Evolutionary conservation across 352 stramenopile genomes (phyloP), one percentile per base, ranked within the genome.

Genomic region (Phytophthora constricta): DNA sequence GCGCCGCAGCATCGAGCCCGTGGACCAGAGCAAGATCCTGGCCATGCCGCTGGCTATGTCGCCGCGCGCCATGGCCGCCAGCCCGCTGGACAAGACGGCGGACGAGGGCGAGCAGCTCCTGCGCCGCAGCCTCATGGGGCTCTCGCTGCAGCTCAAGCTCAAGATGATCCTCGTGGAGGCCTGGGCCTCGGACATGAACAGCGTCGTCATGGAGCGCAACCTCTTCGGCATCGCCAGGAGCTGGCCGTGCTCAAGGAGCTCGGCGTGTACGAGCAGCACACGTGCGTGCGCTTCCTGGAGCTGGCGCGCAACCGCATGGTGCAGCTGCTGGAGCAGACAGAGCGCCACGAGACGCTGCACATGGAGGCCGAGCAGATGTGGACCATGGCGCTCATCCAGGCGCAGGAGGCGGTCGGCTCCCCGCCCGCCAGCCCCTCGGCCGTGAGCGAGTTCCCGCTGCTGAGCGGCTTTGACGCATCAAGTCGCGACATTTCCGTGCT

Each of bases 151-250:
- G 71, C 81, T 92, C 62, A 93, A 92, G 71, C 83, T 93, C 68
- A 95, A 93, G 82, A 89, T 85, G 72, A 88, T 93, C 42, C 62
- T 95, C 39, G 81, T 92, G 28, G 87, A 95, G 53, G 85, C 87
- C 22, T 93, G 84, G 79, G 80, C 86, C 22, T 93, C 82, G 3
- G 84, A 95, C 72, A 91, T 92, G 83, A 95, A 95, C 74, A 91
- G 74, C 60, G 82, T 95, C 52, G 87, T 95, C 25, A 93, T 95
- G 69, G 87, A 95, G 62, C 84, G 86, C 48, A 93, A 92, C 55
- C 74, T 95, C 10, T 92, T 93, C 51, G 65, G 77, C 19, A 90
- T 93, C 55, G 87, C 87, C 48, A 93, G 62, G 87, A 95, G 60
- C 74, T 95, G 26, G 87, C 87, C 26, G 80, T 91, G 22, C 62